These are phyloP conservation scores for Plectosphaerella cucumerina DNA, from an alignment of 2,329 filamentous ascomycete genomes.

Conservation along the genomic window DNA sequence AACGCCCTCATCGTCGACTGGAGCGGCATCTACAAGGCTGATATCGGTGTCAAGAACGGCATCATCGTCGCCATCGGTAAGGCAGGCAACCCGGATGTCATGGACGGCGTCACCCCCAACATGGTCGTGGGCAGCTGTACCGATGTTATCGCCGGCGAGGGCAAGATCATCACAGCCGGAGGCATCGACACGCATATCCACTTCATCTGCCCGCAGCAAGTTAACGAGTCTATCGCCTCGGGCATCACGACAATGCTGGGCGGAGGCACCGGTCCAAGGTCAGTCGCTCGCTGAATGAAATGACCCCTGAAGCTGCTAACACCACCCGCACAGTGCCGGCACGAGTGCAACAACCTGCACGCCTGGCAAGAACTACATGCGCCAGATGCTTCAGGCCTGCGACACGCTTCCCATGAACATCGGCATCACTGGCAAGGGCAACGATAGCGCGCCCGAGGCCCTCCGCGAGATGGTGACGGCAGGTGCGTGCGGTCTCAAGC, in stretches of 20 bases:
- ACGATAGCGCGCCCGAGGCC: slow-evolving; percentile 67
- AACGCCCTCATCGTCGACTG: slow-evolving; percentile 91
- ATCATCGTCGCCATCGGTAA: slow-evolving; percentile 87
- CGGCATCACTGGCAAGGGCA: slow-evolving; percentile 91
- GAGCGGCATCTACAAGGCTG: slow-evolving; percentile 91
- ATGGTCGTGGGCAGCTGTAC: slow-evolving; percentile 86
- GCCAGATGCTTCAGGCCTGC: slow-evolving; percentile 84
- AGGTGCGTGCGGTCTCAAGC: slow-evolving; percentile 84
- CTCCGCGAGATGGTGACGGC: slow-evolving; percentile 78
- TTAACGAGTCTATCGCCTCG: slow-evolving; percentile 74
- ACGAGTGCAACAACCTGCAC: slow-evolving; percentile 93
- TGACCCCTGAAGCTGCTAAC: slow-evolving; percentile 13
- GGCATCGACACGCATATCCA: slow-evolving; percentile 90
- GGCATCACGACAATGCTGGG: slow-evolving; percentile 90
- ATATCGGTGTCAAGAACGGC: slow-evolving; percentile 89
- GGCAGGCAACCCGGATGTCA: slow-evolving; percentile 94
- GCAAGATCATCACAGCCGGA: slow-evolving; percentile 86
- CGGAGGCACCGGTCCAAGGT: slow-evolving; percentile 88
- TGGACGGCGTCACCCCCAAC: slow-evolving; percentile 76
- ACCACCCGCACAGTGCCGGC: slow-evolving; percentile 57
- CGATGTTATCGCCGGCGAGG: slow-evolving; percentile 87
- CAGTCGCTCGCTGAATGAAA: slow-evolving; percentile 15
- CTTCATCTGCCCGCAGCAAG: slow-evolving; percentile 92
- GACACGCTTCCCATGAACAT: slow-evolving; percentile 81
- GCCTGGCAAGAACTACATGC: slow-evolving; percentile 76